A percentile compares a stretch with the other conserved stretches of the same genome.
phyloP scores from a whole-genome alignment of 2,329 filamentous ascomycete species.

The Nigrospora osmanthi region DNA sequence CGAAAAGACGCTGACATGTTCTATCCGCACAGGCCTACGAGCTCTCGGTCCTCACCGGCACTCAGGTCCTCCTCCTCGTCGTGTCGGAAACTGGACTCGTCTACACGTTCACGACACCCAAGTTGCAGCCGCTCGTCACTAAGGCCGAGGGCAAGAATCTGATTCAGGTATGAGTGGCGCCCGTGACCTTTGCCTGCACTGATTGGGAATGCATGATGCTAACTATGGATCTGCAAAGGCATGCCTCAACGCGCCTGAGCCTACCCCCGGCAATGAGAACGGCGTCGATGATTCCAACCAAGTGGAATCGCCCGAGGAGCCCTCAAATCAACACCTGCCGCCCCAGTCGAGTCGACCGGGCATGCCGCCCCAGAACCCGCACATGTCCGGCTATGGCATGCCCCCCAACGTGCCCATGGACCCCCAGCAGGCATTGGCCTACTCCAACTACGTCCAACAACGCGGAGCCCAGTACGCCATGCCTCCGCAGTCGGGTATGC shows the following conservation, averaged over 20 bases:
- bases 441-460: constrained; percentile 76
- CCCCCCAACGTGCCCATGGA: constrained; percentile 59
- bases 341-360: constrained; percentile 55
- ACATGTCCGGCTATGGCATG: constrained; percentile 56
- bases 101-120: constrained; percentile 97
- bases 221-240: constrained; percentile 50
- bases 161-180: constrained; percentile 64
- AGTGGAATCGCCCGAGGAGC: constrained; percentile 88
- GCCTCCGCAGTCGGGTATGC: constrained; percentile 70
- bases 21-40: constrained; percentile 71
- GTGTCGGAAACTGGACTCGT: constrained; percentile 96
- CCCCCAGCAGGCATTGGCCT: constrained; percentile 71
- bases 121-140: constrained; percentile 94
- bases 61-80: constrained; percentile 91
- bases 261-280: constrained; percentile 71
- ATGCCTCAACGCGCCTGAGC: constrained; percentile 93
- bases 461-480: constrained; percentile 69
- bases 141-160: constrained; percentile 99
- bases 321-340: constrained; percentile 67
- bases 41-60: constrained; percentile 92
- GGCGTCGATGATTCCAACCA: constrained; percentile 69
- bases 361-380: constrained; percentile 57
- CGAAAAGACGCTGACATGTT: background rate
- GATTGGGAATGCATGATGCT: constrained; percentile 16
- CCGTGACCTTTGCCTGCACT: constrained; percentile 2